Evolutionary conservation across 768 basidiomycete species (phyloP).

Genomic region (Xerocomellus amylosporus): DNA sequence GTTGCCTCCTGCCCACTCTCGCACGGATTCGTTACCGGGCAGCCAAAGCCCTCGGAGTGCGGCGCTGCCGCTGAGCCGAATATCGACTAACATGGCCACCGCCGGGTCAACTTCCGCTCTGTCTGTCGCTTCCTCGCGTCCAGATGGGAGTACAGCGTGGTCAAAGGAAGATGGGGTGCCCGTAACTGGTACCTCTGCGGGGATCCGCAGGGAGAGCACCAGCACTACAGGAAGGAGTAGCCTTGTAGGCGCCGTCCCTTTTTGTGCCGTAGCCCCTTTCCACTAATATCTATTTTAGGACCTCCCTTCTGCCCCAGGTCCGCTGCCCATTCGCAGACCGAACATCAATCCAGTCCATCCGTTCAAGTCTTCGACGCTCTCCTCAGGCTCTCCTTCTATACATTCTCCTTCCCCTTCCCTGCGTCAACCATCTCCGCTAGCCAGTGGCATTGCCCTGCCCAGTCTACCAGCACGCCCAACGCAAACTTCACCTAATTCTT

Average conservation of each 20-base stretch:
- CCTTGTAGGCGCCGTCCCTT: slow-evolving; percentile 12
- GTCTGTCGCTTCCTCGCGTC: slow-evolving; percentile 42
- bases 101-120: slow-evolving; percentile 37
- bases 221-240: slow-evolving; percentile 37
- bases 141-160: slow-evolving; percentile 36
- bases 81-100: slow-evolving; percentile 31
- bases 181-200: slow-evolving; percentile 38
- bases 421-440: slow-evolving; percentile 45
- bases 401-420: slow-evolving; percentile 49
- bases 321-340: slow-evolving; percentile 45
- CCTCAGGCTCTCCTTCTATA: slow-evolving; percentile 47
- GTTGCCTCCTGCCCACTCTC: slow-evolving; percentile 34
- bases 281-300: slow-evolving; percentile 27
- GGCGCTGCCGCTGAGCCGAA: slow-evolving; percentile 36
- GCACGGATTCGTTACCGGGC: slow-evolving; percentile 38
- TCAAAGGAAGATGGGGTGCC: slow-evolving; percentile 37
- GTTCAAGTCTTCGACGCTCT: slow-evolving; percentile 51
- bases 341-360: slow-evolving; percentile 43
- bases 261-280: slow-evolving; percentile 1
- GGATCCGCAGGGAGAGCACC: slow-evolving; percentile 53
- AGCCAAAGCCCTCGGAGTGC: slow-evolving; percentile 36
- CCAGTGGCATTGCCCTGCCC: slow-evolving; percentile 29
- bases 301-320: slow-evolving; percentile 37
- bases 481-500: slow-evolving; percentile 41
- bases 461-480: slow-evolving; percentile 36